A percentile compares a stretch with the other conserved stretches of the same genome.
Conservation (phyloP, 1,284 basidiomycete genomes). For the Ceratobasidium sp. region DNA sequence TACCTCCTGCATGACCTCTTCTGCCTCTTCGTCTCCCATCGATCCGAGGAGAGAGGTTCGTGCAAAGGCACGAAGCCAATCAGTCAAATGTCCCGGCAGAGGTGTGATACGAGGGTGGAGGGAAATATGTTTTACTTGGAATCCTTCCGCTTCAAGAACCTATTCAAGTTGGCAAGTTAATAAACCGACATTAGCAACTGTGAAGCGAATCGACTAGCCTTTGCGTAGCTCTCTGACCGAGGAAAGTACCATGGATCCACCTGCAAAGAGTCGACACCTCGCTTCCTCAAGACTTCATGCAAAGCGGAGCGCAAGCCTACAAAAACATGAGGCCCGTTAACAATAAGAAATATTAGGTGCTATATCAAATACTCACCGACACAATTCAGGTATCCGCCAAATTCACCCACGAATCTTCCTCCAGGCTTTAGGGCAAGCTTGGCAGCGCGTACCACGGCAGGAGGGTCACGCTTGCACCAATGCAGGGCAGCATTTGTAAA, state of each 20-base stretch:
- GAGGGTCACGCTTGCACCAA: conserved; percentile 83
- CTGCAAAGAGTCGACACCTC: conserved; percentile 66
- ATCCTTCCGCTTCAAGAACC: conserved; percentile 67
- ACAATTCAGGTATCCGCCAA: conserved; percentile 80
- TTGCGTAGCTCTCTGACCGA: conserved; percentile 69
- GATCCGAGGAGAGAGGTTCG: conserved; percentile 66
- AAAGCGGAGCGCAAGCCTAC: conserved; percentile 71
- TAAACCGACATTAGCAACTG: conserved; percentile 4
- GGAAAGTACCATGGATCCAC: conserved; percentile 89
- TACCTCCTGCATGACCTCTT: conserved; percentile 72
- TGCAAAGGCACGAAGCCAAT: conserved; percentile 78
- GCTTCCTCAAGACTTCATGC: conserved; percentile 63
- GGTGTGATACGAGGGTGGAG: conserved; percentile 77
- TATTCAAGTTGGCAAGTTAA: conserved; percentile 50
- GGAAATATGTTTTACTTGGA: conserved; percentile 65
- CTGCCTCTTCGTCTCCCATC: conserved; percentile 65
- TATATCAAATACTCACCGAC: conserved; percentile 59
- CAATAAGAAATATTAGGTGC: too few relatives aligned
- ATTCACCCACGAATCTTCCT: conserved; percentile 76
- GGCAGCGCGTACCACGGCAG: conserved; percentile 68
- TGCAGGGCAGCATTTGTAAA: conserved; percentile 84
- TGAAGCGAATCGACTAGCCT: conserved; percentile 55
- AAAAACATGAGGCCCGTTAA: conserved; percentile 9
- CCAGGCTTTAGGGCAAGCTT: conserved; percentile 71
- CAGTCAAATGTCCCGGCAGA: conserved; percentile 67